Conservation (phyloP, 306 rosid species). For the Canavalia gladiata region DNA sequence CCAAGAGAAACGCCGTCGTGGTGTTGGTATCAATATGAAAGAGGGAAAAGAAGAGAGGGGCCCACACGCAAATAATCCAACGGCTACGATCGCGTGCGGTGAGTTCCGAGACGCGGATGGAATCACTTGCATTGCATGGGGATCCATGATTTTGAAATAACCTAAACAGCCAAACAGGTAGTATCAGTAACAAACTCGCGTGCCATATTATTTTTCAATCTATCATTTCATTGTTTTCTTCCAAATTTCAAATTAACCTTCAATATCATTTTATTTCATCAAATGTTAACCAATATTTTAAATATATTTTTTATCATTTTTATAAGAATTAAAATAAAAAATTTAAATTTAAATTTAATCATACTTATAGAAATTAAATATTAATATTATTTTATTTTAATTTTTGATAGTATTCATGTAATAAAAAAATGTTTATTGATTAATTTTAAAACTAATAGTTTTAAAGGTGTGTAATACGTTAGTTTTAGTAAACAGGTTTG, state of each 20-base stretch:
- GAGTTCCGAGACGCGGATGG: conserved; percentile 5
- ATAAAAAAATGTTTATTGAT: no score
- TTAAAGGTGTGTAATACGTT: no score
- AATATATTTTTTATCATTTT: no score
- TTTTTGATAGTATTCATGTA: no score
- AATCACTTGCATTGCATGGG: conserved; percentile 12
- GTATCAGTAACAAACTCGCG: conserved; percentile 29
- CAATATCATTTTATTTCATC: background rate
- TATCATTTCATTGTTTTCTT: conserved; percentile 32
- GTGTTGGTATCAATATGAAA: background rate
- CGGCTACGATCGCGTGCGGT: background rate
- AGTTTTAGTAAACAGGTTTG: no score
- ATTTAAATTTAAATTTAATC: no score
- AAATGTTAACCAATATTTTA: no score
- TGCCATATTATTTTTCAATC: conserved; percentile 34
- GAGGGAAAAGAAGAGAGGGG: background rate
- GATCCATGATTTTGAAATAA: conserved; percentile 35
- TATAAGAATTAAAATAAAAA: no score
- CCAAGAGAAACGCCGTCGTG: background rate
- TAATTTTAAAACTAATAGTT: no score
- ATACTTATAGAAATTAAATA: no score
- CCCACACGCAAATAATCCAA: background rate
- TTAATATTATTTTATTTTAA: no score
- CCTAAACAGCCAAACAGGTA: background rate
- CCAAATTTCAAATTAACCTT: conserved; percentile 17